phyloP scores from a whole-genome alignment of 495 filamentous ascomycete genomes.

The Geopyxis carbonaria region DNA sequence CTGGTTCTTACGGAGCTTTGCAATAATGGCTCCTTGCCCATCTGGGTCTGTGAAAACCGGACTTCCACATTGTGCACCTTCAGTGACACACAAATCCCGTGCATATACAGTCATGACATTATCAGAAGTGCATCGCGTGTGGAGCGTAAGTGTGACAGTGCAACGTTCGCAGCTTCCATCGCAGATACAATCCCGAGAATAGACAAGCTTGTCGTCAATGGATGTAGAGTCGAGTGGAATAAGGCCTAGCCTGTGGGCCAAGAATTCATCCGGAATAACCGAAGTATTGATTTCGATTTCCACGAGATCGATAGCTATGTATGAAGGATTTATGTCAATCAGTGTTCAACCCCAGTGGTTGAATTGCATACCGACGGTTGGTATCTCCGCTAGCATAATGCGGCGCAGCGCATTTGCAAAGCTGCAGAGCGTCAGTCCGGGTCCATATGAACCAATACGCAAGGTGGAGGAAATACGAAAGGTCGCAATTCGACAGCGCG shows the following conservation, averaged over 20 bases:
- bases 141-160: slow-evolving; percentile 62
- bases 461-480: slow-evolving; percentile 14
- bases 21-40: slow-evolving; percentile 62
- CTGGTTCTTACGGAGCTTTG: slow-evolving; percentile 74
- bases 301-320: slow-evolving; percentile 68
- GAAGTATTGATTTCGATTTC: slow-evolving; percentile 87
- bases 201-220: slow-evolving; percentile 63
- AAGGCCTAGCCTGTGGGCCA: slow-evolving; percentile 80
- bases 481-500: slow-evolving; percentile 26
- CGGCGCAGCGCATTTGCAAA: slow-evolving; percentile 93
- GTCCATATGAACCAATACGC: neutral
- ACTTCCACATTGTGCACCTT: slow-evolving; percentile 49
- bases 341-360: neutral
- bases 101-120: slow-evolving; percentile 84
- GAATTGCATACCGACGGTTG: slow-evolving; percentile 43
- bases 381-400: slow-evolving; percentile 82
- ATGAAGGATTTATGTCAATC: neutral
- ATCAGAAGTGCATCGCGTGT: slow-evolving; percentile 63
- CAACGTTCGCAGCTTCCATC: slow-evolving; percentile 83
- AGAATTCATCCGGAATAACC: slow-evolving; percentile 87
- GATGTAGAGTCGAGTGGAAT: slow-evolving; percentile 73
- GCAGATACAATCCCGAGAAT: slow-evolving; percentile 92
- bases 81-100: slow-evolving; percentile 54
- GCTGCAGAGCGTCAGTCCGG: slow-evolving; percentile 12
- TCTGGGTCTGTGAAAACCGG: slow-evolving; percentile 74